Percentiles rank a stretch among this genome's conserved stretches.
Evolutionary conservation across 306 rosid species (phyloP).

Genomic region (Vachellia collinsii): DNA sequence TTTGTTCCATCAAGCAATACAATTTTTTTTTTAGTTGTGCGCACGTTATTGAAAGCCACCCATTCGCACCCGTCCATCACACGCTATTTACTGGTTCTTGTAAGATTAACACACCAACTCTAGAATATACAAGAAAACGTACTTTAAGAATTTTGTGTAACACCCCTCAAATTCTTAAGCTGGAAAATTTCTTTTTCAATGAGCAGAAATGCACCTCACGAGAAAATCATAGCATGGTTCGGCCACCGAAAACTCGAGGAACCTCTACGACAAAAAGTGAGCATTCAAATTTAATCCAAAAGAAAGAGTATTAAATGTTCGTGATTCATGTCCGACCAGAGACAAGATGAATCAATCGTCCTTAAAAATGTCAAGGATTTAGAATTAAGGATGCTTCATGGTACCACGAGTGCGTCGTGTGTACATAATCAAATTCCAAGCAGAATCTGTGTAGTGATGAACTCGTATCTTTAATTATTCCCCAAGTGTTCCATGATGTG

Average conservation of each 20-base stretch:
- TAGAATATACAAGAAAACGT: too few relatives aligned
- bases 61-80: too few relatives aligned
- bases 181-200: not conserved
- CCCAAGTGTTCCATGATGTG: slow-evolving; percentile 35
- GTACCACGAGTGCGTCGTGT: not conserved
- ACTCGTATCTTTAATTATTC: slow-evolving; percentile 24
- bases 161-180: too few relatives aligned
- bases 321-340: not conserved
- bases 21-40: too few relatives aligned
- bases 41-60: too few relatives aligned
- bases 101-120: too few relatives aligned
- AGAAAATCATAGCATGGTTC: not conserved
- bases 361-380: not conserved
- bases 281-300: not conserved
- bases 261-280: not conserved
- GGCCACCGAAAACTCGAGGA: not conserved
- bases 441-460: slow-evolving; percentile 9
- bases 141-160: too few relatives aligned
- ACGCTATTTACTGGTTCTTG: too few relatives aligned
- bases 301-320: not conserved
- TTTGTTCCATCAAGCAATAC: too few relatives aligned
- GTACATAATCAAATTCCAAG: slow-evolving; percentile 28
- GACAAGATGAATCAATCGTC: not conserved
- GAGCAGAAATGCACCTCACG: not conserved
- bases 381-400: not conserved